Percentiles rank a stretch among this genome's conserved stretches.
Conservation (phyloP, 2,329 filamentous ascomycete species). For the Penicillium janthinellum region DNA sequence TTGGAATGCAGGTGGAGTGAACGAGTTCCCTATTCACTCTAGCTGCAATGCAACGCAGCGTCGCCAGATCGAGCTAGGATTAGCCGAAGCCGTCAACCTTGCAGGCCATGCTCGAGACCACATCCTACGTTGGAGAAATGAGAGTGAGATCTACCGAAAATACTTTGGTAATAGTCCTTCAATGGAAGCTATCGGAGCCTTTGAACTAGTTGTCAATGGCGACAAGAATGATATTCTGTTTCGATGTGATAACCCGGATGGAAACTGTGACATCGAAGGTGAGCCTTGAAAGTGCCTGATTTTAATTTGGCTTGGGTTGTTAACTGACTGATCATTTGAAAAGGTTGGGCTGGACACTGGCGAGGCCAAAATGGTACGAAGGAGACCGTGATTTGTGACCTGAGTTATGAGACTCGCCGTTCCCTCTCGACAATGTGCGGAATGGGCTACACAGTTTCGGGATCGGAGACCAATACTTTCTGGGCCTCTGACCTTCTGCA, state of each 20-base stretch:
- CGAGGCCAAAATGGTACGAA: constrained; percentile 64
- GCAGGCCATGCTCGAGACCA: constrained; percentile 65
- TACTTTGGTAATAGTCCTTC: constrained; percentile 67
- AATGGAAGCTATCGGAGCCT: constrained; percentile 63
- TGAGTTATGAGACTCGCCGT: constrained; percentile 61
- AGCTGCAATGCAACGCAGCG: constrained; percentile 67
- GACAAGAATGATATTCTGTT: constrained; percentile 62
- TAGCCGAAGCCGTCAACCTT: constrained; percentile 61
- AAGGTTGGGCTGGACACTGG: constrained; percentile 69
- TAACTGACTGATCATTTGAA: not conserved
- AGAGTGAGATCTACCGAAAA: constrained; percentile 62
- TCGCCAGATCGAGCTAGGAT: constrained; percentile 56
- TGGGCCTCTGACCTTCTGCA: constrained; percentile 70
- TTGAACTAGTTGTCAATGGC: constrained; percentile 60
- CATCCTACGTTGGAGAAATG: constrained; percentile 51
- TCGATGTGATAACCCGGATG: constrained; percentile 69
- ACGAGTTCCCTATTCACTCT: constrained; percentile 57
- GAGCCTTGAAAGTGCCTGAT: constrained; percentile 26
- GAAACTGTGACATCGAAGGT: constrained; percentile 60
- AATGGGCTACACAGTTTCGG: constrained; percentile 63
- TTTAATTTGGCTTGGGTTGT: not conserved
- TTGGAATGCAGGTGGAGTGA: constrained; percentile 42
- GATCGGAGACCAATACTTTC: constrained; percentile 60
- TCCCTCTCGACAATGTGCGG: constrained; percentile 63
- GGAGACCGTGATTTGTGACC: constrained; percentile 70